phyloP scores from a whole-genome alignment of 1,284 basidiomycete species.

The Cutaneotrichosporon cavernicola region DNA sequence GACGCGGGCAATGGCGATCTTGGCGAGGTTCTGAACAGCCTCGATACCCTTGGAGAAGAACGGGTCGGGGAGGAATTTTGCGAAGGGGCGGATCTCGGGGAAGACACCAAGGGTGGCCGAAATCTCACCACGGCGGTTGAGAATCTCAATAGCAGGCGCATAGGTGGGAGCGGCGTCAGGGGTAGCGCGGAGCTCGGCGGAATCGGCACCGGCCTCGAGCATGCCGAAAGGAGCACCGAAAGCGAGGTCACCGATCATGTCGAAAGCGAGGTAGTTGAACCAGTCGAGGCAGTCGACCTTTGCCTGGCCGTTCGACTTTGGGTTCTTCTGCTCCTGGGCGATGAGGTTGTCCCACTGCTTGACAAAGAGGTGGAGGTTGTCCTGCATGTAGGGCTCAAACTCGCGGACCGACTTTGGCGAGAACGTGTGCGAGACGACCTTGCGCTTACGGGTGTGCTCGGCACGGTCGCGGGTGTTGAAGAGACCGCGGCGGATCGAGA shows the following conservation, averaged over 20 bases:
- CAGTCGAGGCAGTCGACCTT: slow-evolving; percentile 71
- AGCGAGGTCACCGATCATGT: slow-evolving; percentile 79
- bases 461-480: slow-evolving; percentile 63
- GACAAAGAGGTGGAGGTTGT: slow-evolving; percentile 64
- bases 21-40: slow-evolving; percentile 71
- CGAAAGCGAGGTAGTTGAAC: slow-evolving; percentile 81
- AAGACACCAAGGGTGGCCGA: slow-evolving; percentile 79
- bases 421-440: slow-evolving; percentile 84
- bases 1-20: slow-evolving; percentile 79
- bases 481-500: slow-evolving; percentile 62
- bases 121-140: slow-evolving; percentile 86
- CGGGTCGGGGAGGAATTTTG: slow-evolving; percentile 60
- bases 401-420: slow-evolving; percentile 64
- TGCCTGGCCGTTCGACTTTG: slow-evolving; percentile 57
- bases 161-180: slow-evolving; percentile 41
- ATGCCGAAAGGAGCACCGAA: slow-evolving; percentile 89
- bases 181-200: slow-evolving; percentile 64
- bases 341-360: slow-evolving; percentile 78
- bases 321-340: slow-evolving; percentile 57
- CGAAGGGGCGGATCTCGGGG: slow-evolving; percentile 62
- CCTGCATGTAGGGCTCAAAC: slow-evolving; percentile 69
- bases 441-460: slow-evolving; percentile 84
- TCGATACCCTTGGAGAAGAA: slow-evolving; percentile 72
- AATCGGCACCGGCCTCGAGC: slow-evolving; percentile 72
- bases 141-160: slow-evolving; percentile 78